phyloP scores from a whole-genome alignment of 1,284 basidiomycete species.

The Pseudozyma pruni region DNA sequence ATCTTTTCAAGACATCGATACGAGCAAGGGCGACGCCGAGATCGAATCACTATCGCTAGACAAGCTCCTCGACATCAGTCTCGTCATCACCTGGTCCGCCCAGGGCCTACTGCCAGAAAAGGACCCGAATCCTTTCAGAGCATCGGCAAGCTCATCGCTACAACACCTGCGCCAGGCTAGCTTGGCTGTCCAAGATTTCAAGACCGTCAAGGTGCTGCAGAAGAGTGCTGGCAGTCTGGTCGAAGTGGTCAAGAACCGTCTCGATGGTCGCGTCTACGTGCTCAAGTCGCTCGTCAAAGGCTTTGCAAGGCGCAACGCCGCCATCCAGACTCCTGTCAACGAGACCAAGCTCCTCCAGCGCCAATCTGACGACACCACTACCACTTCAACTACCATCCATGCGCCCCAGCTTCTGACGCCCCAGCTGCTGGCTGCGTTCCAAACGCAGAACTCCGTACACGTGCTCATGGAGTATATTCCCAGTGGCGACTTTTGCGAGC shows the following conservation, averaged over 20 bases:
- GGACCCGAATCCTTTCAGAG: constrained; percentile 44
- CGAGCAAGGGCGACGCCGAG: constrained; percentile 3
- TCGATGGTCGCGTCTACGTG: constrained; percentile 63
- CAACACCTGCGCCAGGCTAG: constrained; percentile 26
- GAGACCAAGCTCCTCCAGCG: constrained; percentile 57
- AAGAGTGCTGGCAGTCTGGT: constrained; percentile 58
- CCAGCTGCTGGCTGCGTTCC: constrained; percentile 60
- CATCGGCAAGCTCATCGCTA: constrained; percentile 26
- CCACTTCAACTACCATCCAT: constrained; percentile 1
- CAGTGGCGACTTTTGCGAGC: constrained; percentile 64
- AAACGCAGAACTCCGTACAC: constrained; percentile 60
- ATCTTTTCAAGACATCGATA: background rate
- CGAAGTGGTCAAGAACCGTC: constrained; percentile 62
- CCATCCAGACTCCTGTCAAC: constrained; percentile 57
- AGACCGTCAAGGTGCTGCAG: constrained; percentile 55
- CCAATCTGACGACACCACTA: background rate
- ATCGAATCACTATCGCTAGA: constrained; percentile 5
- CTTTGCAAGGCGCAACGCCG: constrained; percentile 56
- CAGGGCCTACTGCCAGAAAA: constrained; percentile 23
- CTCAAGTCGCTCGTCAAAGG: constrained; percentile 65
- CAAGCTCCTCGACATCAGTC: constrained; percentile 47
- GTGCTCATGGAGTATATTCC: constrained; percentile 66
- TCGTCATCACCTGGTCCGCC: constrained; percentile 52
- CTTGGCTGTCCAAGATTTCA: constrained; percentile 54
- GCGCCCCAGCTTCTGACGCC: constrained; percentile 42